These are phyloP conservation scores for Starmera amethionina DNA, from an alignment of 805 yeast species.

Conservation along the genomic window DNA sequence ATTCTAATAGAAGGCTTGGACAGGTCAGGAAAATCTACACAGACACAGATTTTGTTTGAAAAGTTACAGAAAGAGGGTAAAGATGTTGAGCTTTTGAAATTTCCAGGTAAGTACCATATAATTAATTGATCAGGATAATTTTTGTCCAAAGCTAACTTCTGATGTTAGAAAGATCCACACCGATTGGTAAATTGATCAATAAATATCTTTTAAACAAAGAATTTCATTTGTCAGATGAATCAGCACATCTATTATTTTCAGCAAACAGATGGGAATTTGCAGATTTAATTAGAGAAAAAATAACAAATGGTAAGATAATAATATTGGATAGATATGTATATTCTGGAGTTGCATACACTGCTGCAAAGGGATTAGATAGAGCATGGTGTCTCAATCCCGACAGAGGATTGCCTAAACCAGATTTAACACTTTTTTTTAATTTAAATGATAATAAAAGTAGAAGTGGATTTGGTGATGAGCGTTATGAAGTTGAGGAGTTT, in stretches of 20 bases:
- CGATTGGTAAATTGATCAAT: constrained; percentile 72
- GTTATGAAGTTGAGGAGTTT: constrained; percentile 71
- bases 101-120: constrained; percentile 39
- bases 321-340: constrained; percentile 83
- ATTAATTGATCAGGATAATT: background rate
- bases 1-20: constrained; percentile 90
- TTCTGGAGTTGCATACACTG: constrained; percentile 88
- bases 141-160: constrained; percentile 1
- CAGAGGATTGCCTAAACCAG: constrained; percentile 79
- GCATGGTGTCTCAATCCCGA: constrained; percentile 83
- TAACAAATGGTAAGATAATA: constrained; percentile 47
- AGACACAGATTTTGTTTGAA: constrained; percentile 35
- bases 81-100: constrained; percentile 48
- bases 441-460: constrained; percentile 40
- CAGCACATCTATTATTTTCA: constrained; percentile 80
- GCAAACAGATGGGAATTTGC: constrained; percentile 92
- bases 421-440: constrained; percentile 67
- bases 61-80: constrained; percentile 20
- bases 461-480: constrained; percentile 87
- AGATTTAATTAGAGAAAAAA: constrained; percentile 30
- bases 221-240: constrained; percentile 54
- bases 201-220: constrained; percentile 47
- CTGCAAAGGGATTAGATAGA: constrained; percentile 67
- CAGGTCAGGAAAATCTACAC: constrained; percentile 91
- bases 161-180: constrained; percentile 58